Evolutionary conservation across 495 filamentous ascomycete genomes (phyloP).

Genomic region (Aspergillus asperescens): DNA sequence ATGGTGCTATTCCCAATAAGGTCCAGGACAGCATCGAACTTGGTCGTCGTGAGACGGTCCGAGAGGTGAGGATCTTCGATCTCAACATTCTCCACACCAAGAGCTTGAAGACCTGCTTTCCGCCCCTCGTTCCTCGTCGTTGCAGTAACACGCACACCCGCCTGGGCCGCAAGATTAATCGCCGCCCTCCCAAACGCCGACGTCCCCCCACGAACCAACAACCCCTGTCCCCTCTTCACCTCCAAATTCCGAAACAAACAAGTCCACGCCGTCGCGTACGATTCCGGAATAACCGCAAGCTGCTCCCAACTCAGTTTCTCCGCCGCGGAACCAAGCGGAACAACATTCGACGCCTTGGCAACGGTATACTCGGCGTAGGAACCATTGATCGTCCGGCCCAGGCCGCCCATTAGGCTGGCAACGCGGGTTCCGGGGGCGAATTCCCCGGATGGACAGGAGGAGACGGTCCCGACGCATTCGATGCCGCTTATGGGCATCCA

Average conservation of each 20-base stretch:
- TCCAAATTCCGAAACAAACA: conserved; percentile 37
- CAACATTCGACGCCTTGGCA: conserved; percentile 33
- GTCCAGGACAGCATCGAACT: conserved; percentile 41
- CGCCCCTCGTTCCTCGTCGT: conserved; percentile 33
- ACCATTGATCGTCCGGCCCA: conserved; percentile 37
- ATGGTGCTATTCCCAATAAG: conserved; percentile 42
- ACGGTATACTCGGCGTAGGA: conserved; percentile 38
- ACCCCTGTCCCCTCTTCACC: conserved; percentile 24
- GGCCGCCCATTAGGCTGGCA: conserved; percentile 39
- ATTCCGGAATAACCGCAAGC: conserved; percentile 41
- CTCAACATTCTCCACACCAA: conserved; percentile 29
- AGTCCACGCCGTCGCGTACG: conserved; percentile 41
- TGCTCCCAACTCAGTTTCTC: conserved; percentile 31
- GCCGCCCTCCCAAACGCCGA: conserved; percentile 43
- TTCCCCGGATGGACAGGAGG: conserved; percentile 31
- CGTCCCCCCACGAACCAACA: conserved; percentile 42
- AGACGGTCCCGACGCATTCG: conserved; percentile 44
- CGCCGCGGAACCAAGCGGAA: conserved; percentile 23
- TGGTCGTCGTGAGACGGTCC: conserved; percentile 3
- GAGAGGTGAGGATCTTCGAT: conserved; percentile 23
- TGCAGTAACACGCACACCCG: conserved; percentile 35
- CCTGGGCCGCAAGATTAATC: conserved; percentile 39
- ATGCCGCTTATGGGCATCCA: conserved; percentile 40
- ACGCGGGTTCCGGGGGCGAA: conserved; percentile 33
- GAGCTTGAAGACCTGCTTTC: conserved; percentile 20